Conservation (phyloP, 2,329 filamentous ascomycete genomes). For the Colletotrichum zoysiae region DNA sequence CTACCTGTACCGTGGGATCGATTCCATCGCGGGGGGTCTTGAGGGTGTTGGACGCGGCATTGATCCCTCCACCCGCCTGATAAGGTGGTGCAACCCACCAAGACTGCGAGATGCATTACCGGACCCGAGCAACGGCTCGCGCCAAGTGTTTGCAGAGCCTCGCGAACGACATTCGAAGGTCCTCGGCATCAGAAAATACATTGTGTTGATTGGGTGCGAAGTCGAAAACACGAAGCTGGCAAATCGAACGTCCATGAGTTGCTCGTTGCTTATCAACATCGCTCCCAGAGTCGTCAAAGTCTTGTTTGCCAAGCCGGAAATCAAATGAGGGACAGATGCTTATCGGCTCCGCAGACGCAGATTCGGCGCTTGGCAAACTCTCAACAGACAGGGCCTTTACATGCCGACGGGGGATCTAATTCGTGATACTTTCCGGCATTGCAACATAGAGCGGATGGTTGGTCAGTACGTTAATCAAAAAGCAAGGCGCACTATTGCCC, state of each 20-base stretch:
- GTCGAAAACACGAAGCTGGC: not conserved
- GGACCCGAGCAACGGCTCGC: not conserved
- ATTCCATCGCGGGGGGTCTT: not conserved
- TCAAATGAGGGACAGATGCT: not conserved
- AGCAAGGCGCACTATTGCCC: not conserved
- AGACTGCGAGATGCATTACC: not conserved
- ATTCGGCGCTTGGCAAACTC: not conserved
- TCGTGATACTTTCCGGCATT: too few species aligned
- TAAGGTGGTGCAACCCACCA: slow-evolving; percentile 19
- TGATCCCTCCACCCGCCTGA: not conserved
- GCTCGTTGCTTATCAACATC: not conserved
- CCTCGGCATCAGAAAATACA: not conserved
- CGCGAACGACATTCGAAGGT: not conserved
- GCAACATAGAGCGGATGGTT: not conserved
- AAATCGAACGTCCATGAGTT: not conserved
- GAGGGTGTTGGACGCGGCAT: not conserved
- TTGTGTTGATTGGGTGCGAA: too few species aligned
- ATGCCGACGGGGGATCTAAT: not conserved
- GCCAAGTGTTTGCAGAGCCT: slow-evolving; percentile 11
- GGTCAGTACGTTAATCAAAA: not conserved
- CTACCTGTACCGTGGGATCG: not conserved
- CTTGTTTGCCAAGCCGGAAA: slow-evolving; percentile 1
- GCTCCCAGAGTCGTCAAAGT: not conserved
- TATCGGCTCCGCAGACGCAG: not conserved
- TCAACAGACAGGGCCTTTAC: slow-evolving; percentile 11